Conservation (phyloP, 371 early-diverging fungal genomes). For the Mortierella sp. region DNA sequence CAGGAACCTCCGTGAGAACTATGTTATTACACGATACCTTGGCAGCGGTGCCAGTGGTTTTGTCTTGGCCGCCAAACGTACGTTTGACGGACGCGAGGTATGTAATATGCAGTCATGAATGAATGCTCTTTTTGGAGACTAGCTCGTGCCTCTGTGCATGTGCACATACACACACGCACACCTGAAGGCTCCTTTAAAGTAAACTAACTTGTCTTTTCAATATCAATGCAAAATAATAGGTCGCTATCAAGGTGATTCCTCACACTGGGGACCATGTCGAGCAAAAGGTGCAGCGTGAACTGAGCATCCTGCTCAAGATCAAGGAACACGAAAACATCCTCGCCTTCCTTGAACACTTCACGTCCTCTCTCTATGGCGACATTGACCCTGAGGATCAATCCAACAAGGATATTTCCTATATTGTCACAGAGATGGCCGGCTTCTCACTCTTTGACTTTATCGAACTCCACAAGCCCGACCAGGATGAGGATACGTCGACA, state of each 20-base stretch:
- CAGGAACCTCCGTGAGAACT: constrained; percentile 34
- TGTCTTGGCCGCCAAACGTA: constrained; percentile 38
- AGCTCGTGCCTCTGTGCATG: not conserved
- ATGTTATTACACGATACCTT: constrained; percentile 35
- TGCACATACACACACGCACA: too few relatives aligned
- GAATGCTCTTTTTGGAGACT: not conserved
- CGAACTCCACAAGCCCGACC: constrained; percentile 39
- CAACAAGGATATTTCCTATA: constrained; percentile 50
- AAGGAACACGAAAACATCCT: constrained; percentile 54
- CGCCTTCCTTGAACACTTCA: constrained; percentile 43
- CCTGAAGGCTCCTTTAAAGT: not conserved
- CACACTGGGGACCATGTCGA: constrained; percentile 39
- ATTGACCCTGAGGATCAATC: constrained; percentile 43
- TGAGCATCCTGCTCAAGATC: constrained; percentile 37
- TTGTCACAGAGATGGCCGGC: constrained; percentile 48
- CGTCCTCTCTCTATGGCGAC: constrained; percentile 41
- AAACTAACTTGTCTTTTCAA: not conserved
- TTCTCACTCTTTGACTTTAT: constrained; percentile 55
- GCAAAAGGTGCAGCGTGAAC: constrained; percentile 44
- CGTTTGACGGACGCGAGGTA: constrained; percentile 41
- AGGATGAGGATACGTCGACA: constrained; percentile 31
- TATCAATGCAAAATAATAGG: constrained; percentile 15
- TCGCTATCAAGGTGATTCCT: constrained; percentile 55
- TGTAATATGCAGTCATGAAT: not conserved
- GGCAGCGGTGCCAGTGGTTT: constrained; percentile 54